Base-by-base conservation (phyloP, 2,329 filamentous ascomycete genomes). In the Fusarium sp. region DNA sequence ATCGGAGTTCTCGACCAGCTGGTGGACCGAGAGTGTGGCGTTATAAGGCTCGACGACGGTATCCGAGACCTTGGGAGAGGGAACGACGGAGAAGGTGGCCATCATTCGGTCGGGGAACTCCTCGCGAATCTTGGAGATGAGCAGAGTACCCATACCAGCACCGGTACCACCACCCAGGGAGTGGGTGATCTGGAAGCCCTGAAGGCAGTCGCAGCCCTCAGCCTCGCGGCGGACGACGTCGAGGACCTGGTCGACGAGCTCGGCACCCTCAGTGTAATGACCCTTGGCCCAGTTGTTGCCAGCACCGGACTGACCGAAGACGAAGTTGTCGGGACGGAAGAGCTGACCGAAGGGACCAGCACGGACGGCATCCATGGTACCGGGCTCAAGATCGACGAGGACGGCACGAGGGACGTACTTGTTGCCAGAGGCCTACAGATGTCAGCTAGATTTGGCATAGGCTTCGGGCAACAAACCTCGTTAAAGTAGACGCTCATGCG, bases 251-350 rank as follows among this genome's bases (percentile, higher is more conserved):
- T 99, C 96, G 79, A 99, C 96, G 76, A 98, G 92, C 89, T 99
- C 96, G 80, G 96, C 96, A 92, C 96, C 96, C 90, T 99, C 96
- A 77, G 96, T 99, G 92, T 99, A 99, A 87, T 99, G 96, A 89
- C 96, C 96, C 93, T 98, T 99, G 87, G 96, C 96, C 96, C 96
- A 99, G 93, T 98, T 98, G 94, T 99, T 99, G 88, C 96, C 96
- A 85, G 96, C 96, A 91, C 96, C 96, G 81, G 96, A 98, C 90
- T 98, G 96, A 81, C 96, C 96, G 87, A 98, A 98, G 84, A 98
- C 95, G 88, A 98, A 98, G 93, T 98, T 99, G 90, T 99, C 96
- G 84, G 96, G 96, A 78, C 96, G 95, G 95, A 99, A 98, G 80
- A 99, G 95, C 89, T 98, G 94, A 80, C 96, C 96, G 85, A 98